Base-by-base conservation (phyloP, 1,284 basidiomycete species). In the Hortiboletus rubellus region DNA sequence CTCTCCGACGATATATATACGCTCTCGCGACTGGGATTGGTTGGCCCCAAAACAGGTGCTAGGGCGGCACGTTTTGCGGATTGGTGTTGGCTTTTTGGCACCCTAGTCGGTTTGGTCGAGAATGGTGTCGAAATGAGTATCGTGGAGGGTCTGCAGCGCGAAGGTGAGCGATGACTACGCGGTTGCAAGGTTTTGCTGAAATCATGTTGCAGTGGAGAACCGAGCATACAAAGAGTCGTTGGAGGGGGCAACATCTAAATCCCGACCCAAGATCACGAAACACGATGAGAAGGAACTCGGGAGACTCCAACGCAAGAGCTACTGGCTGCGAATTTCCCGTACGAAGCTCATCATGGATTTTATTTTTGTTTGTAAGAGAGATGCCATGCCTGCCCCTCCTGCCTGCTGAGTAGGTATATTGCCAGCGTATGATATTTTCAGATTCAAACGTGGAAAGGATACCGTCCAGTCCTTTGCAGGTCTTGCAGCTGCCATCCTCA, bases 51-150 rank as follows among this genome's bases (percentile, higher is more conserved):
- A 51, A 74, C 80, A 2, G 91, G 91, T 22, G 79, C 82, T 47
- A 81, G 84, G 40, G 90, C 89, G 5, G 89, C 77, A 34, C 80
- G 83, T 24, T 83, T 91, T 65, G 83, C 90, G 1, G 84, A 92
- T 69, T 91, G 88, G 87, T 91, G 90, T 68, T 92, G 90, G 91
- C 80, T 92, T 64, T 75, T 87, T 24, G 78, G 85, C 24, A 92
- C 89, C 0, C 75, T 92, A 18, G 88, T 89, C 11, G 84, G 86
- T 46, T 75, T 92, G 7, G 88, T 92, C 7, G 90, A 92, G 75
- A 91, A 92, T 67, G 82, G 82, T 8, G 83, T 92, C 3, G 89
- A 92, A 68, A 77, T 86, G 60, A 79, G 82, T 60, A 80, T 92
- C 60, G 85, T 90, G 44, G 79, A 76, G 43, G 79, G 79, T 59